These are phyloP conservation scores for Tulasnella sp. DNA, from an alignment of 768 basidiomycete genomes.

Conservation along the genomic window DNA sequence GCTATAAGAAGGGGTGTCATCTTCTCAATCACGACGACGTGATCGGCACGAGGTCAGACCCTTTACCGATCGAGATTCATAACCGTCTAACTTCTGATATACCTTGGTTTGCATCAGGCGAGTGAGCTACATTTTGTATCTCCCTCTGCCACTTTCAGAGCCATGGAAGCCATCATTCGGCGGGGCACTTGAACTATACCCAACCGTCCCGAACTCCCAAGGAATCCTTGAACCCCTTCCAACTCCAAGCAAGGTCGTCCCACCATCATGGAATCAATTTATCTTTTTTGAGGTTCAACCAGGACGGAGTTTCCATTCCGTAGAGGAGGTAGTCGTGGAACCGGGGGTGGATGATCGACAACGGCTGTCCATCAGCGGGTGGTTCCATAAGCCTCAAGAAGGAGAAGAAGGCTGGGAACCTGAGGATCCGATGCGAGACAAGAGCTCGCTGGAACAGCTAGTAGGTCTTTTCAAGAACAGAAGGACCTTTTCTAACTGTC, in stretches of 20 bases:
- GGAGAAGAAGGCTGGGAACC: conserved; percentile 80
- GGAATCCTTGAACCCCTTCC: conserved; percentile 63
- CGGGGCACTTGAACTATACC: conserved; percentile 90
- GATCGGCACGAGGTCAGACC: conserved; percentile 64
- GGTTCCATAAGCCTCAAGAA: conserved; percentile 91
- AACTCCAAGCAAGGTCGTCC: conserved; percentile 58
- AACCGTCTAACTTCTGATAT: background rate
- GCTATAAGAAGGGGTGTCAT: conserved; percentile 86
- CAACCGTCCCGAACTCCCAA: conserved; percentile 47
- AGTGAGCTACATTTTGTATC: conserved; percentile 94
- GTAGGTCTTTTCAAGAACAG: conserved; percentile 39
- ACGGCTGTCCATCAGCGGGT: conserved; percentile 85
- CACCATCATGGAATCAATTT: conserved; percentile 77
- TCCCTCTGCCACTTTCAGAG: conserved; percentile 67
- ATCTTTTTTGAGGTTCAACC: conserved; percentile 70
- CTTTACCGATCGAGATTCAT: background rate
- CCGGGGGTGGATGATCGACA: conserved; percentile 57
- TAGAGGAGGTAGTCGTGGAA: conserved; percentile 90
- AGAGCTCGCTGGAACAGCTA: conserved; percentile 87
- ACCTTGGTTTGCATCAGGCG: conserved; percentile 31
- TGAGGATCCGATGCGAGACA: conserved; percentile 42
- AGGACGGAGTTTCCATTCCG: conserved; percentile 90
- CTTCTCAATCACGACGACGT: conserved; percentile 98
- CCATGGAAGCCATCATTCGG: conserved; percentile 88
- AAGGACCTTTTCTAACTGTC: conserved; percentile 19